Evolutionary conservation across 2,329 filamentous ascomycete species (phyloP).

Genomic region (Fusarium sp.): DNA sequence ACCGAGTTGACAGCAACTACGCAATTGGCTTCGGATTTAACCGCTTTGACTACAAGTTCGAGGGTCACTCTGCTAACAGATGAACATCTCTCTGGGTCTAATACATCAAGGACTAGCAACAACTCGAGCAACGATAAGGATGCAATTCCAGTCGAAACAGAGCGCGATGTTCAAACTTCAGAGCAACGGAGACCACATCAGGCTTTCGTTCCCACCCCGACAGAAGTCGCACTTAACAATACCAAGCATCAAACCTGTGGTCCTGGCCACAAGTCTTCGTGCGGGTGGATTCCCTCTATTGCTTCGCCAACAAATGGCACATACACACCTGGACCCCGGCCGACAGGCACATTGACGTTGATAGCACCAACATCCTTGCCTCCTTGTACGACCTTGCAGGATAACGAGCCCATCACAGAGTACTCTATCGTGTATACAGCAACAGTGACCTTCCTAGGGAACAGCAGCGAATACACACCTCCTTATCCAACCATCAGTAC

Average conservation of each 20-base stretch:
- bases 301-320: constrained; percentile 34
- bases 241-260: constrained; percentile 11
- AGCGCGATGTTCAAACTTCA: too few species aligned
- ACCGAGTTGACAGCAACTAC: background rate
- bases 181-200: constrained; percentile 24
- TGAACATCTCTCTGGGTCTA: background rate
- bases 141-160: background rate
- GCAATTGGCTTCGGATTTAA: background rate
- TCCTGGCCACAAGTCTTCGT: background rate
- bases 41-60: background rate
- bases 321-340: constrained; percentile 12
- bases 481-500: constrained; percentile 58
- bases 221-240: constrained; percentile 11
- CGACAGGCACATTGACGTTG: constrained; percentile 21
- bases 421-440: constrained; percentile 63
- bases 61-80: background rate
- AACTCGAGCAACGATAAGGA: background rate
- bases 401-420: constrained; percentile 52
- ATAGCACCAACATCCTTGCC: constrained; percentile 36
- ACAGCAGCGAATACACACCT: constrained; percentile 61
- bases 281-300: constrained; percentile 22
- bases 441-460: constrained; percentile 63
- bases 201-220: constrained; percentile 4
- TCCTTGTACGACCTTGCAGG: constrained; percentile 52
- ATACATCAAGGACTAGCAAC: background rate